Conservation (phyloP, 495 filamentous ascomycete genomes). For the Talaromyces thailandensis region DNA sequence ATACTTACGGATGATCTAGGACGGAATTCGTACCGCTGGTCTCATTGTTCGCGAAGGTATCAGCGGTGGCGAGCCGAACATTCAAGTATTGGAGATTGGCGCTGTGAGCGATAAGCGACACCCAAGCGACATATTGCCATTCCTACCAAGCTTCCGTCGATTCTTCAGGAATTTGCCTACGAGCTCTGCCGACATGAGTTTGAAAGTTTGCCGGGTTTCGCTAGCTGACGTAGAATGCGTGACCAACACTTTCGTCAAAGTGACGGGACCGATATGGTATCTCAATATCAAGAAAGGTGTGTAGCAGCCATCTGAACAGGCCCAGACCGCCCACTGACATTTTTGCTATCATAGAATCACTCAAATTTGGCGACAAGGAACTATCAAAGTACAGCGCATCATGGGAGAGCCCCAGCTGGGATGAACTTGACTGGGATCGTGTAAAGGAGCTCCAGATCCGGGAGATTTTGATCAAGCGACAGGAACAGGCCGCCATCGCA, state of each 20-base stretch:
- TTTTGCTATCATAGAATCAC: conserved; percentile 20
- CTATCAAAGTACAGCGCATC: conserved; percentile 52
- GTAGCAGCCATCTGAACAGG: neutral
- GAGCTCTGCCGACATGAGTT: conserved; percentile 44
- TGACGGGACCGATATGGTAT: conserved; percentile 37
- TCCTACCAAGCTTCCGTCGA: conserved; percentile 54
- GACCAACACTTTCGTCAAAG: conserved; percentile 62
- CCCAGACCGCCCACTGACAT: neutral
- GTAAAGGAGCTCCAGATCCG: conserved; percentile 72
- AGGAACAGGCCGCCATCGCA: conserved; percentile 47
- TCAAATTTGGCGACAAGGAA: conserved; percentile 47
- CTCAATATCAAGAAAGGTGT: conserved; percentile 38
- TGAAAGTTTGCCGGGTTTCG: conserved; percentile 56
- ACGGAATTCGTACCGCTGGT: conserved; percentile 70
- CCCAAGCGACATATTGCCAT: conserved; percentile 71
- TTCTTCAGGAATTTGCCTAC: conserved; percentile 52
- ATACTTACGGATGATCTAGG: conserved; percentile 36
- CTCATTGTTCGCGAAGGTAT: conserved; percentile 70
- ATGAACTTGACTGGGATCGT: conserved; percentile 73
- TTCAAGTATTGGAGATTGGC: conserved; percentile 72
- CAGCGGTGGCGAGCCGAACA: conserved; percentile 46
- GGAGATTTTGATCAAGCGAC: conserved; percentile 61
- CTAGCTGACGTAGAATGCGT: conserved; percentile 72
- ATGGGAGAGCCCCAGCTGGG: conserved; percentile 69
- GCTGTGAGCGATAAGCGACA: conserved; percentile 53